Base-by-base conservation (phyloP, 768 basidiomycete genomes). In the Ramaria sp. region DNA sequence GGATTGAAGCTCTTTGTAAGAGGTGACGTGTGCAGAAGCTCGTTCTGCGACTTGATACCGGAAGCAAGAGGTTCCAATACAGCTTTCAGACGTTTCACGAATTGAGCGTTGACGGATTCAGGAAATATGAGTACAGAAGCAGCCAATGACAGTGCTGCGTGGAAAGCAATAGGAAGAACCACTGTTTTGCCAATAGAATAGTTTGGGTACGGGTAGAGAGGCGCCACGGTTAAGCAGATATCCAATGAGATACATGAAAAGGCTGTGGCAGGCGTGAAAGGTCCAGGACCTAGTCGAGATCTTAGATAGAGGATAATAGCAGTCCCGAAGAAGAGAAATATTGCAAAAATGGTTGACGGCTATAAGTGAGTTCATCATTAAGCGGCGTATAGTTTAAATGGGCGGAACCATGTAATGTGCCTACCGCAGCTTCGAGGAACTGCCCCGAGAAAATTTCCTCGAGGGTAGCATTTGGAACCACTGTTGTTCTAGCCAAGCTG, bases 291-390 rank as follows among this genome's bases (percentile, higher is more conserved):
- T 58, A 75, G 61, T 22, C 77, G 69, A 0, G 79, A 79, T 61
- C 74, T 81, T 50, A 85, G 60, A 62, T 75, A 87, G 18, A 84
- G 61, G 53, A 86, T 73, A 56, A 78, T 67, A 0, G 69, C 67
- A 53, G 71, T 77, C 3, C 83, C 84, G 3, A 82, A 24, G 61
- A 83, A 84, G 7, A 89, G 67, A 59, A 85, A 88, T 25, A 81
- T 66, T 1, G 70, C 78, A 1, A 80, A 56, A 41, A 88, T 81
- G 38, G 79, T 66, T 1, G 77, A 73, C 0, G 85, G 83, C 72
- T 81, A 58, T 22, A 12, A n/a, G 34, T 30, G 15, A 8, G n/a
- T 44, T 18, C 45, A 42, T 32, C 4, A 47, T 27, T 16, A 27
- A 24, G 5, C 5, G 27, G 18, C n/a, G n/a, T n/a, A n/a, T n/a